These are phyloP conservation scores for Dispira parvispora DNA, from an alignment of 192 early-diverging fungal genomes.

Conservation along the genomic window DNA sequence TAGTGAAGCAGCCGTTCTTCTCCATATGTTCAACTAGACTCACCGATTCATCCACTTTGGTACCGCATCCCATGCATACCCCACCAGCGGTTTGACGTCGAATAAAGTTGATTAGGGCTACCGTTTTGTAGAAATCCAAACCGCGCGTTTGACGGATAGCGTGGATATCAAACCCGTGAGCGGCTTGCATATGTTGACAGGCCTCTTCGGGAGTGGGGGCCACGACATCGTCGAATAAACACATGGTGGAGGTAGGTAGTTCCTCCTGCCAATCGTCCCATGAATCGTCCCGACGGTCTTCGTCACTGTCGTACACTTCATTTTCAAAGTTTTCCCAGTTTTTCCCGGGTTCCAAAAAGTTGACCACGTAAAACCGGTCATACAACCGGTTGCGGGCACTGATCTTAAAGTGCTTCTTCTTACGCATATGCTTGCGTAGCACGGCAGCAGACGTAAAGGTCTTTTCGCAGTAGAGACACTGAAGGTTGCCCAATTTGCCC, in stretches of 20 bases:
- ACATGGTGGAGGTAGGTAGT: conserved; percentile 44
- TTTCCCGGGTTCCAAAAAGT: conserved; percentile 78
- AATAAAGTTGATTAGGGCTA: conserved; percentile 75
- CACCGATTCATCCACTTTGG: conserved; percentile 23
- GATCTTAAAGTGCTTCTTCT: conserved; percentile 96
- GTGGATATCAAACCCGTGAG: conserved; percentile 63
- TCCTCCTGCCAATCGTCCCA: conserved; percentile 76
- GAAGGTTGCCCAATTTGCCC: conserved; percentile 44
- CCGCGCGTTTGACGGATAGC: conserved; percentile 27
- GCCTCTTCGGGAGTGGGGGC: conserved; percentile 39
- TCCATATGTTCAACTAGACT: conserved; percentile 47
- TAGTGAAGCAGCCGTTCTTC: conserved; percentile 28
- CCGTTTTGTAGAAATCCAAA: conserved; percentile 72
- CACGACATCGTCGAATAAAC: conserved; percentile 61
- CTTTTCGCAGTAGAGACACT: conserved; percentile 91
- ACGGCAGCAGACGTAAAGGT: conserved; percentile 74
- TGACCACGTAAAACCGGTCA: conserved; percentile 88
- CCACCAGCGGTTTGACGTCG: conserved; percentile 42
- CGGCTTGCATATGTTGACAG: conserved; percentile 52
- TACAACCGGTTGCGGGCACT: conserved; percentile 76
- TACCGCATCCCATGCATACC: conserved; percentile 54
- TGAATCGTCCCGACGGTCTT: conserved; percentile 25
- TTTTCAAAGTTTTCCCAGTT: conserved; percentile 82
- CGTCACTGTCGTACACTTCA: conserved; percentile 58
- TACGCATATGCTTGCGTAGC: conserved; percentile 91